Conservation (phyloP, 345 rosid genomes). For the Corchorus capsularis region DNA sequence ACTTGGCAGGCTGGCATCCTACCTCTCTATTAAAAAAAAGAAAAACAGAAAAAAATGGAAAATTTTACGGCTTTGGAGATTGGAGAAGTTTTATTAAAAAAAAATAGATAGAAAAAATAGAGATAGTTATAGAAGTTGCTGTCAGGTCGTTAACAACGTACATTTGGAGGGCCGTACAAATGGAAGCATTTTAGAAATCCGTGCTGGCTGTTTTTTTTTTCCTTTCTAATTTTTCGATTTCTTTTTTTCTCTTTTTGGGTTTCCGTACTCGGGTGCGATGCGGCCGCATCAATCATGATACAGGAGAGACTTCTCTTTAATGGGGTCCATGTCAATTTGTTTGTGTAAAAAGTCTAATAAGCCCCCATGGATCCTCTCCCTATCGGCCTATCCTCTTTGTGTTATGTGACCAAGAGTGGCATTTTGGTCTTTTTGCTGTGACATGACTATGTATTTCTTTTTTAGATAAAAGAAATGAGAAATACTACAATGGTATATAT, state of each 20-base stretch:
- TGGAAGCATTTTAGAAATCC: slow-evolving; percentile 10
- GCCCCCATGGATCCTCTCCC: no score
- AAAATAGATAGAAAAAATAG: no score
- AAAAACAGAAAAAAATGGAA: neutral
- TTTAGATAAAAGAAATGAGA: neutral
- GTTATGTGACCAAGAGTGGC: neutral
- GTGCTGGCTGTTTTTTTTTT: no score
- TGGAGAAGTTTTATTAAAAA: neutral
- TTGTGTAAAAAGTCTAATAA: slow-evolving; percentile 3
- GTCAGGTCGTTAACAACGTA: neutral
- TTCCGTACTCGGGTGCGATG: slow-evolving; percentile 12
- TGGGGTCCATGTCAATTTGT: slow-evolving; percentile 2
- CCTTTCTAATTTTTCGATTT: no score
- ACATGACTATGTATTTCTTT: neutral
- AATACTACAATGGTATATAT: neutral
- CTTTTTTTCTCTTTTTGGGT: no score
- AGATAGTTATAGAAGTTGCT: neutral
- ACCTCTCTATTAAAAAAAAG: neutral
- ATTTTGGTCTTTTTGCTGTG: neutral
- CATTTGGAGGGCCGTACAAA: slow-evolving; percentile 2
- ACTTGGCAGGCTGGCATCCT: neutral
- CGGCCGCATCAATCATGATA: neutral
- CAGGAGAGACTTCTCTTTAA: neutral
- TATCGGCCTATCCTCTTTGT: no score
- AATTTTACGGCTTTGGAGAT: neutral